Percentiles rank a stretch among this genome's conserved stretches.
Conservation (phyloP, 148 eudicot species). For the Cornus kousa region DNA sequence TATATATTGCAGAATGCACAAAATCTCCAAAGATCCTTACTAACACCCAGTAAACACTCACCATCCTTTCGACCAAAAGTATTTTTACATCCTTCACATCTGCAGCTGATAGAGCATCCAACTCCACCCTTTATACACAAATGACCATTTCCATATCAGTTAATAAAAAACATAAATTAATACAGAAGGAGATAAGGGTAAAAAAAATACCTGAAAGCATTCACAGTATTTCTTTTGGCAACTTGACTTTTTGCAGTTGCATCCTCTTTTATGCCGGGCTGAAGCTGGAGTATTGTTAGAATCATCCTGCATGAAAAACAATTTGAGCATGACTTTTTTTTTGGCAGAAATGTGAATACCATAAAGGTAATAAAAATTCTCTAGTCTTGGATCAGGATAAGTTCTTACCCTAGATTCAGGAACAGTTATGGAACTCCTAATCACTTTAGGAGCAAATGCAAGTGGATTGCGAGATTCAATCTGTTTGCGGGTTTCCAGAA, state of each 20-base stretch:
- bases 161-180: background rate
- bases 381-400: no score
- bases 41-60: slow-evolving; percentile 24
- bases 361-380: no score
- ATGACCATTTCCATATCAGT: slow-evolving; percentile 10
- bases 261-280: slow-evolving; percentile 95
- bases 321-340: background rate
- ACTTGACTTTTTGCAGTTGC: slow-evolving; percentile 97
- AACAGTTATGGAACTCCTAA: slow-evolving; percentile 52
- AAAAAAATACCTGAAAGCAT: slow-evolving; percentile 94
- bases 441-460: slow-evolving; percentile 99
- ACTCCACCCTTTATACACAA: slow-evolving; percentile 75
- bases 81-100: slow-evolving; percentile 96
- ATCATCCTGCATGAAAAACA: slow-evolving; percentile 57
- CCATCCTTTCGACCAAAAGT: slow-evolving; percentile 91
- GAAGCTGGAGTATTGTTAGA: slow-evolving; percentile 90
- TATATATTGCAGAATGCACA: background rate
- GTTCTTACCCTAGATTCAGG: slow-evolving; percentile 52
- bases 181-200: background rate
- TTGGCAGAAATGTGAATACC: no score
- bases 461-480: slow-evolving; percentile 95
- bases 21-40: background rate
- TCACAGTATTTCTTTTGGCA: slow-evolving; percentile 97
- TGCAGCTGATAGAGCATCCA: slow-evolving; percentile 89
- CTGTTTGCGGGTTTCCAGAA: slow-evolving; percentile 93